Conservation (phyloP, 2,329 filamentous ascomycete genomes). For the Trichoderma pleuroti region DNA sequence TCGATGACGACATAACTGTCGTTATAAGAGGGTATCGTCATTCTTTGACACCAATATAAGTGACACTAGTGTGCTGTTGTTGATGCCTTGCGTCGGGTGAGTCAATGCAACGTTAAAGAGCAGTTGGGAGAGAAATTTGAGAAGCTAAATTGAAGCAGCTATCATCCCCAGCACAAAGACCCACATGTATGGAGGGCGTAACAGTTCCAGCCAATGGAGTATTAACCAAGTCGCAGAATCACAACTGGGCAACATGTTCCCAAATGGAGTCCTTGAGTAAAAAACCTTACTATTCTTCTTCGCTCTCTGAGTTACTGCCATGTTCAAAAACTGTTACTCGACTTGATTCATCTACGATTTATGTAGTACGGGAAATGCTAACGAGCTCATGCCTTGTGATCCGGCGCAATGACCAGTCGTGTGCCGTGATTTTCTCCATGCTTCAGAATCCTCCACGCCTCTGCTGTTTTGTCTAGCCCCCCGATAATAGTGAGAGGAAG, state of each 20-base stretch:
- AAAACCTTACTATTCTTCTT: not conserved
- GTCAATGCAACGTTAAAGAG: not conserved
- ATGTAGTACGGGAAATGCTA: not conserved
- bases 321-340: not conserved
- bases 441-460: slow-evolving; percentile 1
- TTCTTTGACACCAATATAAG: not conserved
- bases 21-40: not conserved
- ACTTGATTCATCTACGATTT: not conserved
- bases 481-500: not conserved
- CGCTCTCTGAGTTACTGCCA: not conserved
- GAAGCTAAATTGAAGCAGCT: not conserved
- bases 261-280: not conserved
- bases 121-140: not conserved
- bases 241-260: not conserved
- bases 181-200: not conserved
- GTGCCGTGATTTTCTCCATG: slow-evolving; percentile 1
- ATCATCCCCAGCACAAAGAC: not conserved
- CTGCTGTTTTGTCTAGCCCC: not conserved
- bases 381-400: not conserved
- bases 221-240: not conserved
- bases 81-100: not conserved
- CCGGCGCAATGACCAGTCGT: slow-evolving; percentile 25
- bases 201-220: not conserved
- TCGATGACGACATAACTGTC: slow-evolving; percentile 31
- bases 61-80: not conserved